Conservation (phyloP, 208 protist species). For the Trypanosoma brucei region DNA sequence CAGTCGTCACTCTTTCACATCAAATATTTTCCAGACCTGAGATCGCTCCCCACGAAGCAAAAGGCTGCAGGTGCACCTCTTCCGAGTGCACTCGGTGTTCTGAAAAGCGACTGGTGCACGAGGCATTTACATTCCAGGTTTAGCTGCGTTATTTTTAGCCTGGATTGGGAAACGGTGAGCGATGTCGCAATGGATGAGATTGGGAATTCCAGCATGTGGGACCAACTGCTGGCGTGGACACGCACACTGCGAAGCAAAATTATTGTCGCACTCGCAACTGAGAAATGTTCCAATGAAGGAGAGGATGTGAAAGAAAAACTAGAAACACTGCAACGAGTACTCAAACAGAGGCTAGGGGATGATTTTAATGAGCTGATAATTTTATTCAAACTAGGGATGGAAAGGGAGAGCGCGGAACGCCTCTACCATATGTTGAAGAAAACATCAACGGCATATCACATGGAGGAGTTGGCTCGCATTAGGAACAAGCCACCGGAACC, state of each 20-base stretch:
- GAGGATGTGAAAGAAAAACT: constrained; percentile 5
- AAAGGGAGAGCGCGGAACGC: constrained; percentile 11
- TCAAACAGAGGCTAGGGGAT: constrained; percentile 15
- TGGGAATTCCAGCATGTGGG: constrained; percentile 14
- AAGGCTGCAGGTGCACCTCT: background rate
- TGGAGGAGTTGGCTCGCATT: constrained; percentile 24
- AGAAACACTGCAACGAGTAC: constrained; percentile 14
- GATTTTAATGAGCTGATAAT: constrained; percentile 16
- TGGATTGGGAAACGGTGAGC: constrained; percentile 19
- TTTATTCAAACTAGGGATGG: constrained; percentile 16
- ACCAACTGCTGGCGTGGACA: constrained; percentile 18
- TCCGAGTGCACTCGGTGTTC: constrained; percentile 11
- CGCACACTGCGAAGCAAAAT: constrained; percentile 9
- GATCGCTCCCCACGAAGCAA: background rate
- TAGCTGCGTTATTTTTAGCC: constrained; percentile 31
- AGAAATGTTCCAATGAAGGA: constrained; percentile 8
- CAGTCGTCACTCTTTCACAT: constrained; percentile 9
- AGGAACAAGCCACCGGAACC: constrained; percentile 11
- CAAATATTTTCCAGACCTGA: constrained; percentile 14
- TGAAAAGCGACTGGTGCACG: constrained; percentile 40
- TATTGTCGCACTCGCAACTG: constrained; percentile 17
- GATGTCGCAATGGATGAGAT: constrained; percentile 13
- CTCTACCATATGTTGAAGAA: constrained; percentile 16
- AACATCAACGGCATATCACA: constrained; percentile 22
- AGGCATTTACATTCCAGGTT: constrained; percentile 24